Conservation (phyloP, 139 green algal species). For the Chlamydomonas schloesseri region DNA sequence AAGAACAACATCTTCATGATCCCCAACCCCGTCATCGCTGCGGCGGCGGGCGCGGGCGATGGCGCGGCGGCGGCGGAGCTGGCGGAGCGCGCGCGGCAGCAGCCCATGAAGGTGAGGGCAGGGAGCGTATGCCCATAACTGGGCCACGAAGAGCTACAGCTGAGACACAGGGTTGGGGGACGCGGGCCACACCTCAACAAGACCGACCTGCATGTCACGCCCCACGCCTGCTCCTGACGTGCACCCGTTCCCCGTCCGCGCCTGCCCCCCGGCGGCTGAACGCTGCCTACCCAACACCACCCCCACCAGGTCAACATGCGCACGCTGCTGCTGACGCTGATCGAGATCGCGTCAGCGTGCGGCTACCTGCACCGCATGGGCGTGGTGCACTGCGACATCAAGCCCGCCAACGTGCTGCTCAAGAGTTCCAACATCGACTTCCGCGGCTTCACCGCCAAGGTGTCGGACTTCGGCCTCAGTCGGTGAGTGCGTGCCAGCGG, state of each 20-base stretch:
- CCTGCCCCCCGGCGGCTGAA: too few relatives aligned
- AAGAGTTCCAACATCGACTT: constrained; percentile 65
- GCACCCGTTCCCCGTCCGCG: too few relatives aligned
- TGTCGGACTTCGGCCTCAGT: constrained; percentile 83
- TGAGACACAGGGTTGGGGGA: too few relatives aligned
- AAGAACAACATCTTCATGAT: constrained; percentile 64
- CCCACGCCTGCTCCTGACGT: too few relatives aligned
- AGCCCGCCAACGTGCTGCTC: constrained; percentile 77
- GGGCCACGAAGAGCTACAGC: too few relatives aligned
- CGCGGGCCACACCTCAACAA: too few relatives aligned
- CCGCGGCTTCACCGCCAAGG: constrained; percentile 81
- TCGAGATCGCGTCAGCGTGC: constrained; percentile 72
- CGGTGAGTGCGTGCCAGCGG: constrained; percentile 6
- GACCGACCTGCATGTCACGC: too few relatives aligned
- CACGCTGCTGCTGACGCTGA: constrained; percentile 69
- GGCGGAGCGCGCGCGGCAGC: constrained; percentile 19
- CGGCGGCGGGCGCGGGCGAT: constrained; percentile 26
- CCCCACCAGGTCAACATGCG: constrained; percentile 65
- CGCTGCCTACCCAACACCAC: too few relatives aligned
- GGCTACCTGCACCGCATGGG: constrained; percentile 82
- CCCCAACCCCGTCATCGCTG: constrained; percentile 38
- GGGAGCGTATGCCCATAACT: too few relatives aligned
- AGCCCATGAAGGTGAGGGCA: constrained; percentile 28
- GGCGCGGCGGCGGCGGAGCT: constrained; percentile 26
- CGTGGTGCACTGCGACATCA: constrained; percentile 78